Conservation (phyloP, 2,329 filamentous ascomycete species). For the Fusarium sp. region DNA sequence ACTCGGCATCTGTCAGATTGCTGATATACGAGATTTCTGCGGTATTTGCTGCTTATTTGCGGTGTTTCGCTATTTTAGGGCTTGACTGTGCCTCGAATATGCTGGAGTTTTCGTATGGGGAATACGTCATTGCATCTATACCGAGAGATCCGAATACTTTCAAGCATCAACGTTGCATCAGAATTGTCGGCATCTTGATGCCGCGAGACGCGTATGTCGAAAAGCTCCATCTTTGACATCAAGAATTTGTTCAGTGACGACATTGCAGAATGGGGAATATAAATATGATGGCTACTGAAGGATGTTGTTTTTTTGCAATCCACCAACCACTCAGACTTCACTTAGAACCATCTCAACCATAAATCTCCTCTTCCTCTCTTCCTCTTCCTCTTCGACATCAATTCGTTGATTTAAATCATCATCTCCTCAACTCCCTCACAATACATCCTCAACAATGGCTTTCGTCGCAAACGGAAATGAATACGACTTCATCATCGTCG, state of each 20-base stretch:
- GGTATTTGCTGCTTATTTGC: neutral
- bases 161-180: neutral
- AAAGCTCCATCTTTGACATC: neutral
- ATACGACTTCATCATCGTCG: constrained; percentile 5
- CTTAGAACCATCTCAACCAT: neutral
- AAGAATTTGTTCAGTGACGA: neutral
- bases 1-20: constrained; percentile 1
- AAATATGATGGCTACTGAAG: neutral
- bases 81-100: neutral
- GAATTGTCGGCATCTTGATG: neutral
- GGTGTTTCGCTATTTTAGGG: neutral
- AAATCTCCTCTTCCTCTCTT: neutral
- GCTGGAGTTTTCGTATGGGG: neutral
- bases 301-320: neutral
- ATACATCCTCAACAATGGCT: neutral
- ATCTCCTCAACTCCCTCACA: neutral
- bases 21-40: neutral
- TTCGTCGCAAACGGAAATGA: constrained; percentile 11
- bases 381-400: neutral
- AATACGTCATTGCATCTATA: neutral
- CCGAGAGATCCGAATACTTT: constrained; percentile 4
- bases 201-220: neutral
- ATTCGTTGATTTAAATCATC: neutral
- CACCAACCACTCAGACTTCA: neutral
- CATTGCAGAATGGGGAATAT: neutral